A percentile compares a stretch with the other conserved stretches of the same genome.
phyloP scores from a whole-genome alignment of 805 yeast species.

The Tetrapisispora namnaoensis region DNA sequence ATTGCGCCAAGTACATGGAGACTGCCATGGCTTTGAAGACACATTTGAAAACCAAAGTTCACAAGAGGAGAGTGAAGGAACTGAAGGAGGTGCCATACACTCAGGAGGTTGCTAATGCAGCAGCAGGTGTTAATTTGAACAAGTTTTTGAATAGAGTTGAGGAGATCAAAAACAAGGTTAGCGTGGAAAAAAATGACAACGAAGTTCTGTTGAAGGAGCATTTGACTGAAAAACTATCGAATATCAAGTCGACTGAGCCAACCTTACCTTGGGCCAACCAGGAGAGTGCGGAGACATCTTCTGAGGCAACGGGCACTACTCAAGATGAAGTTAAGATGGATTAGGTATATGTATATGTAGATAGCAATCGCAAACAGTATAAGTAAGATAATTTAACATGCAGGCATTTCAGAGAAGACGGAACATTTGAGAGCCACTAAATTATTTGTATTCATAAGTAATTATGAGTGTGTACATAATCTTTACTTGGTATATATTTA shows the following conservation, averaged over 20 bases:
- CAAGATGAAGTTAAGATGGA: slow-evolving; percentile 2
- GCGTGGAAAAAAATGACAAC: slow-evolving; percentile 37
- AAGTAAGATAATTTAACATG: background rate
- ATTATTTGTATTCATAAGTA: background rate
- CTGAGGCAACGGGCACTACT: background rate
- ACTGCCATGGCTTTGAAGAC: slow-evolving; percentile 59
- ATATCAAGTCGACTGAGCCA: slow-evolving; percentile 27
- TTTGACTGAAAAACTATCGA: slow-evolving; percentile 17
- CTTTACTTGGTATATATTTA: background rate
- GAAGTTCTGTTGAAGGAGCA: slow-evolving; percentile 31
- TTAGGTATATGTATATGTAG: background rate
- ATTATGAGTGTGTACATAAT: background rate
- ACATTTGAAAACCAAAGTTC: slow-evolving; percentile 69
- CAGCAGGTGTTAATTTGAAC: slow-evolving; percentile 66
- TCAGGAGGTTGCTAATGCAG: slow-evolving; percentile 83
- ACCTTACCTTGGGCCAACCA: slow-evolving; percentile 22
- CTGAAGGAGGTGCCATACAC: slow-evolving; percentile 76
- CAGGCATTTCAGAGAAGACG: background rate
- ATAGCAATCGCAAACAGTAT: background rate
- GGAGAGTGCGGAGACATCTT: background rate
- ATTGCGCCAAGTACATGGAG: slow-evolving; percentile 88
- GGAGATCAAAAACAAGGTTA: slow-evolving; percentile 40
- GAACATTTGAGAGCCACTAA: background rate
- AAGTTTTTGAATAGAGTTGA: slow-evolving; percentile 59
- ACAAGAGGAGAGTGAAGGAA: slow-evolving; percentile 76